Base-by-base conservation (phyloP, 2,329 filamentous ascomycete genomes). In the Aureobasidium uvarum region DNA sequence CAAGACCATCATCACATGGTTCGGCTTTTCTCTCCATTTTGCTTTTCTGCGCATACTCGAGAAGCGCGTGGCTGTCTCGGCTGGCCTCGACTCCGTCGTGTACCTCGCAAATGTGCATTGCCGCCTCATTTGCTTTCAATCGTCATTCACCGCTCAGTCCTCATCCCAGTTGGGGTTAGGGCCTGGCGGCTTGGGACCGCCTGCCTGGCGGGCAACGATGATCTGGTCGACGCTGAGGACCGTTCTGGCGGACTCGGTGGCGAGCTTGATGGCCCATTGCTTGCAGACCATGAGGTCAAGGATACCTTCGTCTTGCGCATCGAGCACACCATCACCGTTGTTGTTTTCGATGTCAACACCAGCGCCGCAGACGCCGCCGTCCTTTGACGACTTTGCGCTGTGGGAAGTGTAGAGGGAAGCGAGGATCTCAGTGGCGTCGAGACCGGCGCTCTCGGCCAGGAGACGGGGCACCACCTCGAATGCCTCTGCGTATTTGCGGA, bases 141-240 rank as follows among this genome's bases (percentile, higher is more conserved):
- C n/a, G 36, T 41, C 28, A 1, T 41, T 14, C 13, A 55, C 36
- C 52, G 48, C 46, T 63, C 58, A 66, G 74, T 89, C 87, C 73
- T 89, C 85, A 76, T 89, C 87, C 87, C 87, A 88, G 74, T 86
- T 86, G 52, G 93, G 89, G 80, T 97, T 97, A 71, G 92, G 95
- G 54, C 90, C 93, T 36, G 95, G 95, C 65, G 94, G 94, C 85
- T 99, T 99, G 25, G 96, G 95, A 43, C 95, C 95, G 75, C 95
- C 95, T 55, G 96, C 95, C 81, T 98, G 95, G 80, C 94, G 88
- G 69, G 96, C 93, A 66, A 99, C 95, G 76, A 99, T 99, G 75
- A 99, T 99, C 81, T 99, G 96, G 79, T 99, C 95, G 45, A 99
- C 95, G 55, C 92, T 96, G 69, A 99, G 82, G 36, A 99, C 90